Percentiles rank a stretch among this genome's conserved stretches.
Evolutionary conservation across 1,284 basidiomycete genomes (phyloP).

Genomic region (Meripilus lineatus): DNA sequence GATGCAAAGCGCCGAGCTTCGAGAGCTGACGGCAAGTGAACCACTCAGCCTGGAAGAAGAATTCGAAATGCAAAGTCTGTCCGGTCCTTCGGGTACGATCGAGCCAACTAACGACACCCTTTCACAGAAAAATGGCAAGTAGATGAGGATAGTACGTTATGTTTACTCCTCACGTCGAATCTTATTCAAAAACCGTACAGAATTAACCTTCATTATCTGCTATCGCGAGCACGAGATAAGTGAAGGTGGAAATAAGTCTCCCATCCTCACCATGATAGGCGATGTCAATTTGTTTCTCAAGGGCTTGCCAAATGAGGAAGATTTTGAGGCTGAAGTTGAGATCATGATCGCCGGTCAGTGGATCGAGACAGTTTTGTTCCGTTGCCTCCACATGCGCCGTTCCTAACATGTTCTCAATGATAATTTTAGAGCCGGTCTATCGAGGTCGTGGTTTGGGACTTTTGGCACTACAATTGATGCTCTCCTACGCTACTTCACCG

Average conservation of each 20-base stretch:
- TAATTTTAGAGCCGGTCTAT: conserved; percentile 51
- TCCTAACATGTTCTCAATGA: too few relatives aligned
- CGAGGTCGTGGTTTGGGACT: conserved; percentile 64
- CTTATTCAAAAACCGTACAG: conserved; percentile 30
- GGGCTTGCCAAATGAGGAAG: conserved; percentile 37
- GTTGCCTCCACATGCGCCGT: too few relatives aligned
- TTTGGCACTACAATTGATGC: conserved; percentile 62
- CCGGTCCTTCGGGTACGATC: conserved; percentile 21
- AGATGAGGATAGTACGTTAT: conserved; percentile 76
- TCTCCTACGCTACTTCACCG: conserved; percentile 50
- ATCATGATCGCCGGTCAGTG: conserved; percentile 81
- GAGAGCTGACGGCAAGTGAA: conserved; percentile 83
- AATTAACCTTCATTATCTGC: conserved; percentile 90
- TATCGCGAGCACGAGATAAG: too few relatives aligned
- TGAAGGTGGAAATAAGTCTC: too few relatives aligned
- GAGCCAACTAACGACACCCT: neutral
- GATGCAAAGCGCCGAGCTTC: conserved; percentile 81
- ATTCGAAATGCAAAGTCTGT: conserved; percentile 84
- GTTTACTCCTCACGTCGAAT: neutral
- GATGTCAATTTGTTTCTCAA: conserved; percentile 92
- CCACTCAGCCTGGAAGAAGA: conserved; percentile 81
- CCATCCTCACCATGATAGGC: conserved; percentile 73
- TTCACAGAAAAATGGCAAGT: conserved; percentile 74
- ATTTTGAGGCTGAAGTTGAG: conserved; percentile 60
- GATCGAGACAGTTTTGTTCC: too few relatives aligned